Conservation (phyloP, 2,329 filamentous ascomycete genomes). For the Neonectria faginata region DNA sequence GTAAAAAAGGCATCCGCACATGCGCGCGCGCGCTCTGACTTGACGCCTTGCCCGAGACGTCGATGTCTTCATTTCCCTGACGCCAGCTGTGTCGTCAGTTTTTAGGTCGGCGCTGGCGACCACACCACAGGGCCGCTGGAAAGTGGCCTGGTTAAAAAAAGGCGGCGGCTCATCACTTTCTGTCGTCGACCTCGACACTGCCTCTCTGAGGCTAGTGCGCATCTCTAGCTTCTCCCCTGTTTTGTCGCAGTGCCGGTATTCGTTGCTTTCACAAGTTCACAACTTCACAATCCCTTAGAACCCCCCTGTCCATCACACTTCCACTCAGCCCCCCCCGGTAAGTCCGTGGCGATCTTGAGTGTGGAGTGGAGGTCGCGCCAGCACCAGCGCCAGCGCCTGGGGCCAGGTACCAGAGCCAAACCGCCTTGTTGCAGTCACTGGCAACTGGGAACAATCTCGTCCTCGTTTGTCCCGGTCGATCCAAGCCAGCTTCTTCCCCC, state of each 20-base stretch:
- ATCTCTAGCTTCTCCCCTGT: neutral
- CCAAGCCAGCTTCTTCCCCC: slow-evolving; percentile 11
- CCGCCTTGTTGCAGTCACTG: slow-evolving; percentile 31
- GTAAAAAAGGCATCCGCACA: neutral
- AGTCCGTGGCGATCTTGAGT: slow-evolving; percentile 44
- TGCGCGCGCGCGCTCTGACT: slow-evolving; percentile 29
- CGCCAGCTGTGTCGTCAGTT: slow-evolving; percentile 31
- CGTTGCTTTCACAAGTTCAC: neutral
- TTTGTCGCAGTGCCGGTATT: neutral
- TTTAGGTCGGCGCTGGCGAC: slow-evolving; percentile 24
- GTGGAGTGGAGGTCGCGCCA: slow-evolving; percentile 42
- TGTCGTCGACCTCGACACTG: slow-evolving; percentile 12
- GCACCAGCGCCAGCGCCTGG: slow-evolving; percentile 26
- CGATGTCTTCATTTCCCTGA: slow-evolving; percentile 34
- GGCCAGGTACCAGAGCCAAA: slow-evolving; percentile 38
- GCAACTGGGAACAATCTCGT: slow-evolving; percentile 22
- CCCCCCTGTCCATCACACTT: slow-evolving; percentile 36
- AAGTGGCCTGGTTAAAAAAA: neutral
- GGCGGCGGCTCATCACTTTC: neutral
- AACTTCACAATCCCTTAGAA: slow-evolving; percentile 25
- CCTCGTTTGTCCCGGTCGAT: slow-evolving; percentile 9
- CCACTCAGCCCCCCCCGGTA: slow-evolving; percentile 36
- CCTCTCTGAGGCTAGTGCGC: slow-evolving; percentile 16
- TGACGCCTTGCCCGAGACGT: slow-evolving; percentile 34
- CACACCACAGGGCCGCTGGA: neutral